Percentiles rank a stretch among this genome's conserved stretches.
Conservation (phyloP, 805 yeast genomes). For the Saturnispora mendoncae region DNA sequence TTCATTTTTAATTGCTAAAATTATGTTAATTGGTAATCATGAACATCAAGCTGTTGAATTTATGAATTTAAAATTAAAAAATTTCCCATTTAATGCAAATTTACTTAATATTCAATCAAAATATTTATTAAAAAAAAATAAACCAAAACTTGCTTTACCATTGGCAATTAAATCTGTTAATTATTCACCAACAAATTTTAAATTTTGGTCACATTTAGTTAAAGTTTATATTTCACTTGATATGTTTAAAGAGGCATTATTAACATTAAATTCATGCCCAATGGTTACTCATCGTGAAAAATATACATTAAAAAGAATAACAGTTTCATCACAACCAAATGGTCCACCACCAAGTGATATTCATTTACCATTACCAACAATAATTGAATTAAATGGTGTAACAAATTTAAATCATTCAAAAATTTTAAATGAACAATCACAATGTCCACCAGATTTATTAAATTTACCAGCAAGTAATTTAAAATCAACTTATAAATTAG, state of each 20-base stretch:
- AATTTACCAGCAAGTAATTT: constrained; percentile 64
- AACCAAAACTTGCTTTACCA: constrained; percentile 48
- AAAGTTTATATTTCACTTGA: constrained; percentile 52
- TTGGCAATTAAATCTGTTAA: constrained; percentile 58
- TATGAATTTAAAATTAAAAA: constrained; percentile 37
- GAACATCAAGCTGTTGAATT: constrained; percentile 50
- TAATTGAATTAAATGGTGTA: constrained; percentile 63
- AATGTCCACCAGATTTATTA: constrained; percentile 43
- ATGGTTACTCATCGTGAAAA: constrained; percentile 69
- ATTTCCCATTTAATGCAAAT: constrained; percentile 43
- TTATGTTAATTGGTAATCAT: constrained; percentile 44
- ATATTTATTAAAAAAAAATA: constrained; percentile 44
- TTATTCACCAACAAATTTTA: constrained; percentile 66
- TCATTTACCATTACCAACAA: constrained; percentile 70
- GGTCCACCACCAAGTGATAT: constrained; percentile 44
- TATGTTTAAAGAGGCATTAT: constrained; percentile 62
- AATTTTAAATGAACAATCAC: constrained; percentile 55
- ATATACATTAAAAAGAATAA: constrained; percentile 49
- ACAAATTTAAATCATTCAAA: constrained; percentile 57
- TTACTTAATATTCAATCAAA: constrained; percentile 49
- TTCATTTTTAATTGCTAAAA: constrained; percentile 45
- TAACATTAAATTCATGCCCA: constrained; percentile 72
- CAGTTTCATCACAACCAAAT: constrained; percentile 19
- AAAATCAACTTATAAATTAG: constrained; percentile 46
- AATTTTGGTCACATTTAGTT: constrained; percentile 64